phyloP scores from a whole-genome alignment of 1,139 yeast genomes.

The Debaryomyces subglobosus region DNA sequence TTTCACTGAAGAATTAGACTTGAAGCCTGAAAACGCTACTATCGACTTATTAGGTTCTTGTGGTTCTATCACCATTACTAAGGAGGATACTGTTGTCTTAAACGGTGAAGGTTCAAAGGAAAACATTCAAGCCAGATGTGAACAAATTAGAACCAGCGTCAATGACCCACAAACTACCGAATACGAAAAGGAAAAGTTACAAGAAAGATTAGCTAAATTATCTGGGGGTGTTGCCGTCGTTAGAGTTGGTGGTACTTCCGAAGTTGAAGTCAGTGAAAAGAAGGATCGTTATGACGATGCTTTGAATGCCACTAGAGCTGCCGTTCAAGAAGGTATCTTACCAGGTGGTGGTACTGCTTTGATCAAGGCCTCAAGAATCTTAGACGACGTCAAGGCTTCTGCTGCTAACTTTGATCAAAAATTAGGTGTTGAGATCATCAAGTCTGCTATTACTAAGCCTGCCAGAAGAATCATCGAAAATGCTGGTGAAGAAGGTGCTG shows the following conservation, averaged over 20 bases:
- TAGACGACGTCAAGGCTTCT: slow-evolving; percentile 65
- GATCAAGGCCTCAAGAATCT: slow-evolving; percentile 86
- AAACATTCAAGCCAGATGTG: slow-evolving; percentile 86
- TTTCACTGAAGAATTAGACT: slow-evolving; percentile 96
- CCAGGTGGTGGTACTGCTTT: slow-evolving; percentile 99
- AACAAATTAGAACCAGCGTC: slow-evolving; percentile 88
- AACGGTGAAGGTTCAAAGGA: slow-evolving; percentile 97
- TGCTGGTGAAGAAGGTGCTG: slow-evolving; percentile 99
- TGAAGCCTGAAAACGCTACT: slow-evolving; percentile 96
- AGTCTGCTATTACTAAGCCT: slow-evolving; percentile 95
- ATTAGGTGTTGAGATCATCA: slow-evolving; percentile 95
- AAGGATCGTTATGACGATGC: slow-evolving; percentile 99
- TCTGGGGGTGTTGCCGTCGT: slow-evolving; percentile 99
- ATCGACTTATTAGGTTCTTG: slow-evolving; percentile 90
- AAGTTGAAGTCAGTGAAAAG: slow-evolving; percentile 99
- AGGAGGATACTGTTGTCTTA: slow-evolving; percentile 94
- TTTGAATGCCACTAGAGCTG: slow-evolving; percentile 98
- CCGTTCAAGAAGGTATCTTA: slow-evolving; percentile 98
- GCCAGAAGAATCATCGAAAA: slow-evolving; percentile 97
- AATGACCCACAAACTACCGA: slow-evolving; percentile 78
- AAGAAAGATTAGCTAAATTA: slow-evolving; percentile 97
- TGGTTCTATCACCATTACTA: slow-evolving; percentile 91
- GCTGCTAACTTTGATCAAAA: slow-evolving; percentile 96
- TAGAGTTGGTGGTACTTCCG: slow-evolving; percentile 98
- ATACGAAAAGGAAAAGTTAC: slow-evolving; percentile 96